Percentiles rank a stretch among this genome's conserved stretches.
Evolutionary conservation across 371 early-diverging fungal species (phyloP).

Genomic region (Enterocytospora artemiae): DNA sequence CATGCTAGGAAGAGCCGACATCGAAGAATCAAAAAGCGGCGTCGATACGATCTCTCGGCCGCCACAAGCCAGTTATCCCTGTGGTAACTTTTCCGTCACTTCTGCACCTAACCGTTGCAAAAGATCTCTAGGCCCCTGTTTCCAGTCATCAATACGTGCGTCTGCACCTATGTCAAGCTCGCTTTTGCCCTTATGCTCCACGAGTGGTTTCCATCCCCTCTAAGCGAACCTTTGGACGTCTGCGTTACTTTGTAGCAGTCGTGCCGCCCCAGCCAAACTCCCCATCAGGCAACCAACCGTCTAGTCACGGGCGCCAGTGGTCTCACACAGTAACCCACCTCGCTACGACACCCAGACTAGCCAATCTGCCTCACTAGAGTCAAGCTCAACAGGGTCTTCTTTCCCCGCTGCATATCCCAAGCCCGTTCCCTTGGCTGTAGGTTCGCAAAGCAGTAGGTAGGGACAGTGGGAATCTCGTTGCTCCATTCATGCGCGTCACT

Average conservation of each 20-base stretch:
- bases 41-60: slow-evolving; percentile 64
- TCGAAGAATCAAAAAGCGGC: slow-evolving; percentile 66
- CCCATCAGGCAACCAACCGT: slow-evolving; percentile 22
- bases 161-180: slow-evolving; percentile 61
- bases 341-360: slow-evolving; percentile 11
- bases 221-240: slow-evolving; percentile 37
- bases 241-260: slow-evolving; percentile 42
- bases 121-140: slow-evolving; percentile 64
- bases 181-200: slow-evolving; percentile 60
- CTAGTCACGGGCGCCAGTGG: slow-evolving; percentile 16
- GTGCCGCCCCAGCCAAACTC: slow-evolving; percentile 51
- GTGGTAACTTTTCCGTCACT: slow-evolving; percentile 66
- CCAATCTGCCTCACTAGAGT: slow-evolving; percentile 23
- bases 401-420: slow-evolving; percentile 62
- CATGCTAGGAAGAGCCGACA: slow-evolving; percentile 66
- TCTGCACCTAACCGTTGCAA: slow-evolving; percentile 59
- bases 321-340: slow-evolving; percentile 36
- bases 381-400: slow-evolving; percentile 58
- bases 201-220: slow-evolving; percentile 31
- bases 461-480: slow-evolving; percentile 65
- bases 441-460: slow-evolving; percentile 63
- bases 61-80: slow-evolving; percentile 66
- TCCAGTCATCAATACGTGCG: slow-evolving; percentile 58
- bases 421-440: slow-evolving; percentile 64
- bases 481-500: slow-evolving; percentile 66